Evolutionary conservation across 2,329 filamentous ascomycete species (phyloP).

Genomic region (Fusarium sarcochroum): DNA sequence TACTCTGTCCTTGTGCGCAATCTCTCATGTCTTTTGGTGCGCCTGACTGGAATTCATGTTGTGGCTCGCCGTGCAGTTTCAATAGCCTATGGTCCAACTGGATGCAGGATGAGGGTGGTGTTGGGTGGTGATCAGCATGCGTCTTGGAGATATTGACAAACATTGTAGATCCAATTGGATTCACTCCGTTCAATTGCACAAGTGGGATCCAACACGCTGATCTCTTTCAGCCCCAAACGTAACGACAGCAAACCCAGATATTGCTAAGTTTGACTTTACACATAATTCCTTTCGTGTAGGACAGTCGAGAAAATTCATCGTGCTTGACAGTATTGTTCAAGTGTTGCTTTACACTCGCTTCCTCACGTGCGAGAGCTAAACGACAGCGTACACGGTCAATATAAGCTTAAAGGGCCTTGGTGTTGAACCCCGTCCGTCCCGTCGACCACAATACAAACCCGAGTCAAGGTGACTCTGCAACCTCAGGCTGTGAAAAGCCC

Average conservation of each 20-base stretch:
- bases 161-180: conserved; percentile 8
- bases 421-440: conserved; percentile 7
- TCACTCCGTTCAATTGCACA: conserved; percentile 11
- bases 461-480: conserved; percentile 24
- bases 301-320: conserved; percentile 10
- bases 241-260: conserved; percentile 7
- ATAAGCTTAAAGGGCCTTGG: conserved; percentile 48
- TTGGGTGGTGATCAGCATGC: conserved; percentile 8
- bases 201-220: conserved; percentile 8
- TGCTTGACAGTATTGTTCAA: conserved; percentile 3
- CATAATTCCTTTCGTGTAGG: conserved; percentile 16
- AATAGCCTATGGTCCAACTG: conserved; percentile 13
- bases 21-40: conserved; percentile 26
- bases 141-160: conserved; percentile 1
- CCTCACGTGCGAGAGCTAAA: conserved; percentile 18
- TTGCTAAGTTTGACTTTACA: conserved; percentile 20
- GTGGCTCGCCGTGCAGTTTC: conserved; percentile 21
- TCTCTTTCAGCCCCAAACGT: conserved; percentile 3
- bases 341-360: conserved; percentile 22
- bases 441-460: conserved; percentile 24
- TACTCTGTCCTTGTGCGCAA: conserved; percentile 23
- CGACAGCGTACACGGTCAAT: conserved; percentile 36
- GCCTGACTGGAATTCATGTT: conserved; percentile 13
- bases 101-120: conserved; percentile 19
- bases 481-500: conserved; percentile 7